Percentiles rank a stretch among this genome's conserved stretches.
These are phyloP conservation scores for Aspergillus luchuensis DNA, from an alignment of 2,329 filamentous ascomycete genomes.

Conservation along the genomic window DNA sequence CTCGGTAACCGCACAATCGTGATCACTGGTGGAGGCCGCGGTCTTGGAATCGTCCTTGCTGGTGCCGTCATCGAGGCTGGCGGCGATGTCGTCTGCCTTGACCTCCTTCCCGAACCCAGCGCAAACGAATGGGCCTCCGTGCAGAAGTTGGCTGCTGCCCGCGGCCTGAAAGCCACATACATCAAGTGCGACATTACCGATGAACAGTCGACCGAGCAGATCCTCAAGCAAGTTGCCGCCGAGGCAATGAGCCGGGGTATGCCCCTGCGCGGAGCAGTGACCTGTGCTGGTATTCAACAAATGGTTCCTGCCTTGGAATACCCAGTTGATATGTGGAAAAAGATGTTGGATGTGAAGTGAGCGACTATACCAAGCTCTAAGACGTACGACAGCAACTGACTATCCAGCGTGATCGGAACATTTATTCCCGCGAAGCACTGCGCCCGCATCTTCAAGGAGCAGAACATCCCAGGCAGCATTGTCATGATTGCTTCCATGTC, in stretches of 20 bases:
- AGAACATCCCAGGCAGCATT: slow-evolving; percentile 60
- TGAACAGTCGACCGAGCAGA: slow-evolving; percentile 41
- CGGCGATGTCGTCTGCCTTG: slow-evolving; percentile 53
- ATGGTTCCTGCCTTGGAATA: slow-evolving; percentile 52
- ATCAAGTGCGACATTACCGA: slow-evolving; percentile 52
- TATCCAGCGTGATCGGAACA: slow-evolving; percentile 35
- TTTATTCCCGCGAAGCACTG: slow-evolving; percentile 39
- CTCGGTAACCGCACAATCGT: slow-evolving; percentile 44
- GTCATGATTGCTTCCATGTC: slow-evolving; percentile 72
- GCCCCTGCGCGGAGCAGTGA: slow-evolving; percentile 38
- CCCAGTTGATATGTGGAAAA: slow-evolving; percentile 38
- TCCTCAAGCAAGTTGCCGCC: slow-evolving; percentile 42
- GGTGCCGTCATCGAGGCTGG: slow-evolving; percentile 54
- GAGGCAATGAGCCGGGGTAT: slow-evolving; percentile 20
- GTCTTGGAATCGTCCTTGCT: slow-evolving; percentile 55
- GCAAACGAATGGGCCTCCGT: slow-evolving; percentile 47
- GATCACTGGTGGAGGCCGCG: slow-evolving; percentile 56
- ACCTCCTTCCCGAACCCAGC: slow-evolving; percentile 42
- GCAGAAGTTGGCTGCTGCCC: slow-evolving; percentile 44
- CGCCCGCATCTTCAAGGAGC: slow-evolving; percentile 56
- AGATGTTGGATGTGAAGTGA: slow-evolving; percentile 40
- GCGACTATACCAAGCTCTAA: neutral
- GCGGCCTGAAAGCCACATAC: slow-evolving; percentile 43
- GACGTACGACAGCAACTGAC: neutral
- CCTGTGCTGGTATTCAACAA: slow-evolving; percentile 55